A percentile compares a stretch with the other conserved stretches of the same genome.
Evolutionary conservation across 495 filamentous ascomycete genomes (phyloP).

Genomic region (Neurospora sp.): DNA sequence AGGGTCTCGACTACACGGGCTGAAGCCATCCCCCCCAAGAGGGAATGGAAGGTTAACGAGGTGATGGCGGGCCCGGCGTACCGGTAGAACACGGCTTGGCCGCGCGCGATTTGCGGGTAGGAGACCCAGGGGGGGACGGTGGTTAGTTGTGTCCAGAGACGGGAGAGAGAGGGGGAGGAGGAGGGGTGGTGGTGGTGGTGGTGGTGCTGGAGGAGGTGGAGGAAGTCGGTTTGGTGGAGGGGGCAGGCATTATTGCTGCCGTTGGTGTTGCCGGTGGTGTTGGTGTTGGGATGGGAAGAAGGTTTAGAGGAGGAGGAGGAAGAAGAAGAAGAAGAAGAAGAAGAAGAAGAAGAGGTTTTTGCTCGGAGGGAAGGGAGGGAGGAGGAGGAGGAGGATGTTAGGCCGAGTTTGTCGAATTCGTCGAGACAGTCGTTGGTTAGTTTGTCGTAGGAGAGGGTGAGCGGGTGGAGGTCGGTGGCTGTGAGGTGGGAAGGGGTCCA

Average conservation of each 20-base stretch:
- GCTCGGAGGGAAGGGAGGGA: neutral
- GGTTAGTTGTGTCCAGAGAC: constrained; percentile 60
- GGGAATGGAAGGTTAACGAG: constrained; percentile 51
- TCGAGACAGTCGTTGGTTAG: constrained; percentile 57
- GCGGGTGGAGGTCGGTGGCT: constrained; percentile 45
- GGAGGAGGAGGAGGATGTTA: constrained; percentile 2
- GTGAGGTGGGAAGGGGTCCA: constrained; percentile 59
- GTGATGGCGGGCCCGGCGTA: constrained; percentile 58
- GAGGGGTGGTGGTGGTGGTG: constrained; percentile 47
- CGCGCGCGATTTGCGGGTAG: constrained; percentile 66
- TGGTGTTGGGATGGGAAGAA: neutral
- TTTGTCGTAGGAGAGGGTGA: constrained; percentile 56
- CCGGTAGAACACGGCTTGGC: constrained; percentile 60
- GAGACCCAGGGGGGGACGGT: constrained; percentile 71
- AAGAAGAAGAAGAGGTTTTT: neutral
- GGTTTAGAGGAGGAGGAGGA: neutral
- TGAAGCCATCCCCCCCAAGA: constrained; percentile 57
- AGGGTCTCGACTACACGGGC: constrained; percentile 63
- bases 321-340: neutral
- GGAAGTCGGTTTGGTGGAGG: constrained; percentile 42
- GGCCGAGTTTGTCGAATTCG: constrained; percentile 46
- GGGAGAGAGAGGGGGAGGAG: constrained; percentile 42
- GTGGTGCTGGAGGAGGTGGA: constrained; percentile 43
- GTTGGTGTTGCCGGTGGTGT: neutral
- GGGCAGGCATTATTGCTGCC: neutral